phyloP scores from a whole-genome alignment of 352 stramenopile species.

The Aphanomyces euteiches region DNA sequence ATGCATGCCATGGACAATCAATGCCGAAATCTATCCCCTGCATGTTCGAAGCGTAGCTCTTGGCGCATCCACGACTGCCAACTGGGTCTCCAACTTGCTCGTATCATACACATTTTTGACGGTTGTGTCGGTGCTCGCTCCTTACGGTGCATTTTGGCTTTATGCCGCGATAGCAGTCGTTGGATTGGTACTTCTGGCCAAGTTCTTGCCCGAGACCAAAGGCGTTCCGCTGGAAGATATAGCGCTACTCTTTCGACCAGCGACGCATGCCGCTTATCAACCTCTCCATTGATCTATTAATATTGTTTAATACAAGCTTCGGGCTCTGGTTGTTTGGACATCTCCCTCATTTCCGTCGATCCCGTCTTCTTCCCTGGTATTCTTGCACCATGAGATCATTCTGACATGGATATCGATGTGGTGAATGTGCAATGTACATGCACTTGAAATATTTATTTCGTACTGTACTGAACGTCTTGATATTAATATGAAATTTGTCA shows the following conservation, averaged over 20 bases:
- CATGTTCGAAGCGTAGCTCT: slow-evolving; percentile 49
- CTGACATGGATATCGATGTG: background rate
- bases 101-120: slow-evolving; percentile 70
- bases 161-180: slow-evolving; percentile 47
- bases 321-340: background rate
- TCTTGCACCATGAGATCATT: slow-evolving; percentile 12
- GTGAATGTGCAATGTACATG: background rate
- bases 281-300: background rate
- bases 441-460: background rate
- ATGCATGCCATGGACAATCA: slow-evolving; percentile 69
- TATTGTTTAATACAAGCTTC: background rate
- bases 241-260: slow-evolving; percentile 42
- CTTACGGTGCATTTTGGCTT: slow-evolving; percentile 51
- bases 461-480: background rate
- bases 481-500: background rate
- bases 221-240: slow-evolving; percentile 67
- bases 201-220: slow-evolving; percentile 66
- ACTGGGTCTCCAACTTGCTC: slow-evolving; percentile 69
- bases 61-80: slow-evolving; percentile 52
- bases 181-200: slow-evolving; percentile 39
- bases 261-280: slow-evolving; percentile 2
- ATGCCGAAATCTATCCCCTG: slow-evolving; percentile 68
- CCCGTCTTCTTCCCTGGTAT: background rate
- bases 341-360: background rate
- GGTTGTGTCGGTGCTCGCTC: slow-evolving; percentile 33